phyloP scores from a whole-genome alignment of 1,284 basidiomycete species.

The Vanrija humicola region DNA sequence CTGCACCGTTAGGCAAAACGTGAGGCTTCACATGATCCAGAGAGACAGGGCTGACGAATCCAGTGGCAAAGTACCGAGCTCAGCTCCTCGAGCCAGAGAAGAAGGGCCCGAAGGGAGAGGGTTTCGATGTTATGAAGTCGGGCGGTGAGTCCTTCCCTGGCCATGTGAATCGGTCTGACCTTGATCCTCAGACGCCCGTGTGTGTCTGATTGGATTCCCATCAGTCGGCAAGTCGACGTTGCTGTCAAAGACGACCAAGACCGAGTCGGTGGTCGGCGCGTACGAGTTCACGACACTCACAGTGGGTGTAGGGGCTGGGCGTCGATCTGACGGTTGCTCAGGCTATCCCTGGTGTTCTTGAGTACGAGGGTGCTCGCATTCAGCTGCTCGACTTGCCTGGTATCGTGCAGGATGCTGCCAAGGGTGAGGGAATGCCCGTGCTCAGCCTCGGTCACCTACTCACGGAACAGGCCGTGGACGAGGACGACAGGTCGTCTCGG shows the following conservation, averaged over 20 bases:
- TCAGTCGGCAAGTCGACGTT: constrained; percentile 96
- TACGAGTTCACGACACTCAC: constrained; percentile 96
- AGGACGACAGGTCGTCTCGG: constrained; percentile 88
- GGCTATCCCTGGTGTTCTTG: constrained; percentile 91
- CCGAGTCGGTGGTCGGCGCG: constrained; percentile 79
- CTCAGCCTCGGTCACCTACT: background rate
- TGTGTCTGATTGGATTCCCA: constrained; percentile 89
- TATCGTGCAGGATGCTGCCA: constrained; percentile 94
- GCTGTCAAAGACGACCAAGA: constrained; percentile 86
- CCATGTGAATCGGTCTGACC: background rate
- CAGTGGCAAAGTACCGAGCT: constrained; percentile 78
- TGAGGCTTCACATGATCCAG: constrained; percentile 12
- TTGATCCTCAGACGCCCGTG: constrained; percentile 64
- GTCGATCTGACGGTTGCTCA: constrained; percentile 33
- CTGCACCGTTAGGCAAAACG: constrained; percentile 32
- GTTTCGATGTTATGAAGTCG: constrained; percentile 91
- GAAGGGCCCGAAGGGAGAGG: constrained; percentile 73
- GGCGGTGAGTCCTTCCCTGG: constrained; percentile 53
- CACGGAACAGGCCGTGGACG: constrained; percentile 67
- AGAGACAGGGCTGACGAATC: background rate
- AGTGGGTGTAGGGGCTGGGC: constrained; percentile 48
- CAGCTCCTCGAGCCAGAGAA: constrained; percentile 80
- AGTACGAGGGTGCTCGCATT: constrained; percentile 87
- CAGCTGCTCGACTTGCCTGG: constrained; percentile 94
- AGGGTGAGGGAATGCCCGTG: constrained; percentile 52